Evolutionary conservation across 208 protist species (phyloP).

Genomic region (Trichomonas vaginalis): DNA sequence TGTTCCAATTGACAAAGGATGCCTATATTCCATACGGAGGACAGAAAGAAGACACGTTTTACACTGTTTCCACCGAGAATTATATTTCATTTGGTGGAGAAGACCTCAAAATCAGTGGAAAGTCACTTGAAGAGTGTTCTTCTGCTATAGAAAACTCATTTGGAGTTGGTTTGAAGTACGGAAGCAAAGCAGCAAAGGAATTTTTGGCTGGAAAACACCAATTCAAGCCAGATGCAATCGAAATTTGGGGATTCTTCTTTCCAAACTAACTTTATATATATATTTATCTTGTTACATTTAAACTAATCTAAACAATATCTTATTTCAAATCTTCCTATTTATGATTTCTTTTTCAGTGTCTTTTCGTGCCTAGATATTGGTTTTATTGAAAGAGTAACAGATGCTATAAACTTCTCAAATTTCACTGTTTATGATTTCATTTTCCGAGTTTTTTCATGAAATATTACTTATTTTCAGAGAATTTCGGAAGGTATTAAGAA

Average conservation of each 20-base stretch:
- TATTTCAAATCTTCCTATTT: too few species aligned
- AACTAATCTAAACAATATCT: too few species aligned
- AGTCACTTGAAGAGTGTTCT: background rate
- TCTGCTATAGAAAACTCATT: background rate
- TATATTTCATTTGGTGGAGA: background rate
- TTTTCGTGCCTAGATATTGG: too few species aligned
- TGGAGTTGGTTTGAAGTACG: background rate
- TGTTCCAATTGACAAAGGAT: background rate
- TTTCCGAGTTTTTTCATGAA: too few species aligned
- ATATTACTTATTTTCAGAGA: too few species aligned
- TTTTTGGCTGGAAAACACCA: background rate
- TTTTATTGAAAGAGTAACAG: too few species aligned
- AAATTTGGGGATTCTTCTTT: constrained; percentile 9
- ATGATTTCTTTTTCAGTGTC: too few species aligned
- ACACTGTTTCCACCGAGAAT: background rate
- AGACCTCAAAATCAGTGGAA: background rate
- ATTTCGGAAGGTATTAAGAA: too few species aligned
- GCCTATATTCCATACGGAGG: background rate
- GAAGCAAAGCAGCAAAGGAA: background rate
- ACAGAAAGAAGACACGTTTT: background rate
- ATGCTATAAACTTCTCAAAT: too few species aligned
- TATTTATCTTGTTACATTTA: too few species aligned
- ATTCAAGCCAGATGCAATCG: background rate
- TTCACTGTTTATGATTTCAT: too few species aligned
- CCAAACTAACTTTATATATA: too few species aligned